These are phyloP conservation scores for Cytidiella melzeri DNA, from an alignment of 768 basidiomycete species.

Conservation along the genomic window DNA sequence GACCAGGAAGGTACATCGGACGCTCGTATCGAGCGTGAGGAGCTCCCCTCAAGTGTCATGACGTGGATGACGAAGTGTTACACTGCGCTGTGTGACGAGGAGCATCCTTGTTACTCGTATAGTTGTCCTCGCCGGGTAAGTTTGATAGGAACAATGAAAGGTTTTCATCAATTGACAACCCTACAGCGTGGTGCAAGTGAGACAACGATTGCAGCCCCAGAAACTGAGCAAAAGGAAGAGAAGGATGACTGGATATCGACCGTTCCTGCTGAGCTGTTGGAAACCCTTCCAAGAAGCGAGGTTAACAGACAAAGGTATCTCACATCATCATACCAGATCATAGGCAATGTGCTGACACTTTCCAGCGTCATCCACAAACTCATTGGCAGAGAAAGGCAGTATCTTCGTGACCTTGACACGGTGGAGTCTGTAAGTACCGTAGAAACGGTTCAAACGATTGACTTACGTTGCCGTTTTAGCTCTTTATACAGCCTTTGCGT, in stretches of 20 bases:
- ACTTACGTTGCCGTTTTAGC: too few species aligned
- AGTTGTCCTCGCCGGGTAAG: constrained; percentile 69
- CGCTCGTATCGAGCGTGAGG: constrained; percentile 50
- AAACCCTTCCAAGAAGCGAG: constrained; percentile 66
- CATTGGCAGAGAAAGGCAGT: constrained; percentile 85
- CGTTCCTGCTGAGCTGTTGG: constrained; percentile 43
- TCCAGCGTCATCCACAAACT: constrained; percentile 74
- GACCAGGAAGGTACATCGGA: constrained; percentile 67
- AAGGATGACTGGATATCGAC: constrained; percentile 46
- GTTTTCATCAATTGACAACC: background rate
- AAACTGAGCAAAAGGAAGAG: constrained; percentile 20
- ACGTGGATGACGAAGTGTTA: constrained; percentile 91
- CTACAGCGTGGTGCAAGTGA: constrained; percentile 17
- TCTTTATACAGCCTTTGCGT: constrained; percentile 52
- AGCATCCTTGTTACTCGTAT: constrained; percentile 74
- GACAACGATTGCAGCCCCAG: constrained; percentile 11
- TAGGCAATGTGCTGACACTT: background rate
- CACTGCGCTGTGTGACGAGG: constrained; percentile 79
- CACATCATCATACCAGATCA: background rate
- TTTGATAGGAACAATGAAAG: background rate
- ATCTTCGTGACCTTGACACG: constrained; percentile 79
- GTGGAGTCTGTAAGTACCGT: constrained; percentile 56
- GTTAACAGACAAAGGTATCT: constrained; percentile 71
- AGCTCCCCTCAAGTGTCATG: constrained; percentile 86
- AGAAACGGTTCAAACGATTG: too few species aligned